These are phyloP conservation scores for Scedosporium minutisporum DNA, from an alignment of 2,329 filamentous ascomycete genomes.

Conservation along the genomic window DNA sequence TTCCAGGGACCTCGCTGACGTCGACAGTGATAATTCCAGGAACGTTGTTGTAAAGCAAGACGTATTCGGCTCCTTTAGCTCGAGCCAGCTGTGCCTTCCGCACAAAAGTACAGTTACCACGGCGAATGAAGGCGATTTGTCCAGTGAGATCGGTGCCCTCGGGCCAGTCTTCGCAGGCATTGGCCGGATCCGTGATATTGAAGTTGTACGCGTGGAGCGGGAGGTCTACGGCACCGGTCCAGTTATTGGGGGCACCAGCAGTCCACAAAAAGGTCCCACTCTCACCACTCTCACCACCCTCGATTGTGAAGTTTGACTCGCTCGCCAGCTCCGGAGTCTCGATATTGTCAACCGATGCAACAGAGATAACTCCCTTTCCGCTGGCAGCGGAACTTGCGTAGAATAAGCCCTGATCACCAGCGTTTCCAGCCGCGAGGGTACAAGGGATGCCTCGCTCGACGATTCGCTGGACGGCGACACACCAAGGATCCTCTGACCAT, in stretches of 20 bases:
- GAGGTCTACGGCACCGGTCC: conserved; percentile 32
- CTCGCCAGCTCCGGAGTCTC: conserved; percentile 32
- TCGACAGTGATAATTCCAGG: conserved; percentile 24
- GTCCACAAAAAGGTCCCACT: conserved; percentile 32
- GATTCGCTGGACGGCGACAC: conserved; percentile 40
- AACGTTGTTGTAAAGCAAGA: conserved; percentile 52
- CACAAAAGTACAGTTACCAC: conserved; percentile 47
- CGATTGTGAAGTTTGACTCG: conserved; percentile 30
- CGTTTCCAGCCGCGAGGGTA: conserved; percentile 43
- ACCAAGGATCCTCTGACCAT: conserved; percentile 43
- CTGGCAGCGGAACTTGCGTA: conserved; percentile 38
- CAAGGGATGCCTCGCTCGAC: conserved; percentile 43
- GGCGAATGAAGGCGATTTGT: conserved; percentile 49
- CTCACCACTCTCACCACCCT: conserved; percentile 18
- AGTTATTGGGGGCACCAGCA: conserved; percentile 29
- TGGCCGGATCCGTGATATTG: conserved; percentile 35
- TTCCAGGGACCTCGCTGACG: conserved; percentile 18
- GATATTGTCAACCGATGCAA: conserved; percentile 41
- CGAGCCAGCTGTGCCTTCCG: conserved; percentile 44
- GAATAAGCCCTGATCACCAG: conserved; percentile 33
- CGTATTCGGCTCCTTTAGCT: conserved; percentile 46
- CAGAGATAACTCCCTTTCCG: conserved; percentile 35
- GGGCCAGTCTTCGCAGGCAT: conserved; percentile 43
- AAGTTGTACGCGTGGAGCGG: conserved; percentile 40
- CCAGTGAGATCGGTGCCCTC: conserved; percentile 44